These are phyloP conservation scores for Bolboschoenus planiculmis DNA, from an alignment of 176 grass and related monocot species.

Conservation along the genomic window DNA sequence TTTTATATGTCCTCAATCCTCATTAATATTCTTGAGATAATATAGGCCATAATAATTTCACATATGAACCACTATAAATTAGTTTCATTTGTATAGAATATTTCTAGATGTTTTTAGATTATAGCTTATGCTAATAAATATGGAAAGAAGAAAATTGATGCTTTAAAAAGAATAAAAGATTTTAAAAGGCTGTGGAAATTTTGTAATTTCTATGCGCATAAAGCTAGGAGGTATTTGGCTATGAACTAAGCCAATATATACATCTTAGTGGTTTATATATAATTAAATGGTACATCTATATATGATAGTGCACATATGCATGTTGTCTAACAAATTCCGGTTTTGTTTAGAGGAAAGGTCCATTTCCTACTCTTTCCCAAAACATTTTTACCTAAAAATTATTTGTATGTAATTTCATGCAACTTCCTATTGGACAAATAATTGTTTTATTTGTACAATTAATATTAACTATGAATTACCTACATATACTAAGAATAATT, in stretches of 20 bases:
- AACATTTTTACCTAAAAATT: neutral
- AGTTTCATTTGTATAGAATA: too few species aligned
- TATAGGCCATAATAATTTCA: too few species aligned
- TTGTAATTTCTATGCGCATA: neutral
- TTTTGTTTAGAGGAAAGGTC: neutral
- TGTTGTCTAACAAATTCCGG: neutral
- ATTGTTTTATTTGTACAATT: neutral
- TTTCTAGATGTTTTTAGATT: neutral
- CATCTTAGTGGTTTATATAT: neutral
- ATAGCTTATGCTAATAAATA: neutral
- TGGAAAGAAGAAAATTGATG: neutral
- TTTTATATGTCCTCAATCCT: neutral
- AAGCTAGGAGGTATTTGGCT: neutral
- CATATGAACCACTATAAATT: too few species aligned
- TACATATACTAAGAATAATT: neutral
- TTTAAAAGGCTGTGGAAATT: too few species aligned
- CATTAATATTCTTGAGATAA: neutral
- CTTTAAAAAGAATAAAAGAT: neutral
- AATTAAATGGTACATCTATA: neutral
- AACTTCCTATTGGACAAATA: neutral
- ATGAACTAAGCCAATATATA: neutral
- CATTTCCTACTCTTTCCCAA: neutral
- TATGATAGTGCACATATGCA: neutral
- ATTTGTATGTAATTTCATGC: neutral
- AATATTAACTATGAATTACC: neutral